Base-by-base conservation (phyloP, 192 early-diverging fungal genomes). In the Backusella macrospora region DNA sequence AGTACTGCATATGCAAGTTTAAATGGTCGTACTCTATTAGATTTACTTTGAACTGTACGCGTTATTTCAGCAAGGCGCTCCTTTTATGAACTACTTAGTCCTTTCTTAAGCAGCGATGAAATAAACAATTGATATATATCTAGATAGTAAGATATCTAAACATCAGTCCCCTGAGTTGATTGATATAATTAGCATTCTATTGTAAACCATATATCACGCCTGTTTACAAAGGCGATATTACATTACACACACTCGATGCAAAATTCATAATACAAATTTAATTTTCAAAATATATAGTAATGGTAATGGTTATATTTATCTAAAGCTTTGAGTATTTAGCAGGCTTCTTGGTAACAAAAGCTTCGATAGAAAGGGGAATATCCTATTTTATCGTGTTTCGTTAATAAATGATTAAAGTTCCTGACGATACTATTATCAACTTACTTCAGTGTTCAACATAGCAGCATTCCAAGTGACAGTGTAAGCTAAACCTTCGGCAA, bases 401-500 rank as follows among this genome's bases (percentile, higher is more conserved):
- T 13, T 13, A 29, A 38, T 65, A 8, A 45, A 49, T 12, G 39
- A 65, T 16, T 65, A 49, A 9, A 18, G 13, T 39, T 5, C 4
- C 38, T 52, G 18, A 55, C 37, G 3, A 29, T 37, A 69, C 14
- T 16, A 18, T 2, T 34, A 34, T 2, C 29, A 42, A 76, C 82
- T 63, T 78, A 90, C 89, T 64, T 84, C 82, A 29, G 93, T 89
- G 73, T 94, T 91, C 64, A 95, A 85, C 86, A 96, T 94, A 42
- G 88, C 86, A 26, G 87, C 68, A 80, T 95, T 98, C 98, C 98
- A 99, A 15, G 94, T 78, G 39, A 89, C 91, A 38, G 90, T 92
- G 79, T 98, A 97, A 13, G 88, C 84, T 39, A 99, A 85, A 38
- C 95, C 93, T 78, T 99, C 96, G 44, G 86, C 85, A 0, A 96